Percentiles rank a stretch among this genome's conserved stretches.
phyloP scores from a whole-genome alignment of 169 alveolate genomes.

The Cyclospora cayetanensis region DNA sequence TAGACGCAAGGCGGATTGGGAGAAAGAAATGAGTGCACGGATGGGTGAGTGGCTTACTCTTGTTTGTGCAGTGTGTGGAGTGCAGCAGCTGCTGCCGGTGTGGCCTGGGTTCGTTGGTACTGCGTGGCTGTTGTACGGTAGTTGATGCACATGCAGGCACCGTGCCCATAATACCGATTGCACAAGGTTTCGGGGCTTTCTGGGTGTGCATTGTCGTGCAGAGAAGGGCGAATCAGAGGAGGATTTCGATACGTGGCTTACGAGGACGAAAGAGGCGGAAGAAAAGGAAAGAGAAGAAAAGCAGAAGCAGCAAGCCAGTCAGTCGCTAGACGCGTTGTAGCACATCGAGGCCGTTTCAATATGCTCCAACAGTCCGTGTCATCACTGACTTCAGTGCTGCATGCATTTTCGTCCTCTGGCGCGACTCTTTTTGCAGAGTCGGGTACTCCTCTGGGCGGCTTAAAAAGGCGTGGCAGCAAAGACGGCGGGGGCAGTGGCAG shows the following conservation, averaged over 20 bases:
- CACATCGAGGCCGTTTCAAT: background rate
- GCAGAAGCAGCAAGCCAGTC: background rate
- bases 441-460: background rate
- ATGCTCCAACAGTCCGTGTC: background rate
- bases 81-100: background rate
- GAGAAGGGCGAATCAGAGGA: slow-evolving; percentile 71
- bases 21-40: slow-evolving; percentile 16
- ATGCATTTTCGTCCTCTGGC: background rate
- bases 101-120: background rate
- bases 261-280: slow-evolving; percentile 67
- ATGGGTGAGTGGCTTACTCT: background rate
- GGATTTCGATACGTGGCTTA: slow-evolving; percentile 68
- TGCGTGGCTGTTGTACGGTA: background rate
- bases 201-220: slow-evolving; percentile 41
- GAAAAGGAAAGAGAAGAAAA: slow-evolving; percentile 15
- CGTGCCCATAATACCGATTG: background rate
- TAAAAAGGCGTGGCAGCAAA: background rate
- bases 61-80: background rate
- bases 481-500: background rate
- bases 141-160: background rate
- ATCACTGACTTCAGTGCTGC: background rate
- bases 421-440: background rate
- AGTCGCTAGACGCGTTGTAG: background rate
- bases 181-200: background rate
- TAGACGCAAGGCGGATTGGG: slow-evolving; percentile 55